Evolutionary conservation across 83 land plant genomes (phyloP), one percentile per base, ranked within the genome.

Genomic region (Isoetes engelmannii): DNA sequence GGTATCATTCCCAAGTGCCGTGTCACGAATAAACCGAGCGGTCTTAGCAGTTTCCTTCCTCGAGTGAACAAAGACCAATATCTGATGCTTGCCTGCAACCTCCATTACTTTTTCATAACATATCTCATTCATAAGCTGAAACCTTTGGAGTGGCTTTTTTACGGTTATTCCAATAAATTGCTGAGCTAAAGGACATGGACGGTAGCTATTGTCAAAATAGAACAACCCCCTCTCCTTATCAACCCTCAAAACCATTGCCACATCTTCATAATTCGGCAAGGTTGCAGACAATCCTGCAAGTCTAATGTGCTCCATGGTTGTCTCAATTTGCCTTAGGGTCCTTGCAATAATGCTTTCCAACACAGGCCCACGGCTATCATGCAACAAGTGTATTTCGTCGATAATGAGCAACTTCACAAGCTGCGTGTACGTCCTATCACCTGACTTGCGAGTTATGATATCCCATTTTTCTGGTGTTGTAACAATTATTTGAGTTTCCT

Each of bases 391-490:
- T 61, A 90, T 90, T 69, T 90, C 90, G 78, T 90, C 95, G 78
- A 90, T 77, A 51, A 90, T 86, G 37, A 90, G 74, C 47, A 90
- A 86, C 75, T 80, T 90, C 63, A 90, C 90, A 64, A 87, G 75
- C 65, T 87, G 91, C 4, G 96, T 90, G 61, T 87, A 87, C 0
- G 96, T 85, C n/a, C 91, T 81, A 67, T 90, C 91, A n/a, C 96
- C 96, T 47, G 96, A 87, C 69, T 90, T 90, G 45, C 96, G 74
- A 5, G 91, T 90, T 15, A 90, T 84, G 60, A 90, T 90, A 73
- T 90, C 96, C 96, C 96, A 90, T 75, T 90, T 90, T 75, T 90
- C 96, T 63, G 96, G 96, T 28, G 96, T 90, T 20, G 96, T 87
- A 12, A 90, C 96, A 72, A 90, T 90, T 51, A 90, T 82, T 57